Base-by-base conservation (phyloP, 345 rosid species). In the Pugionium cornutum region DNA sequence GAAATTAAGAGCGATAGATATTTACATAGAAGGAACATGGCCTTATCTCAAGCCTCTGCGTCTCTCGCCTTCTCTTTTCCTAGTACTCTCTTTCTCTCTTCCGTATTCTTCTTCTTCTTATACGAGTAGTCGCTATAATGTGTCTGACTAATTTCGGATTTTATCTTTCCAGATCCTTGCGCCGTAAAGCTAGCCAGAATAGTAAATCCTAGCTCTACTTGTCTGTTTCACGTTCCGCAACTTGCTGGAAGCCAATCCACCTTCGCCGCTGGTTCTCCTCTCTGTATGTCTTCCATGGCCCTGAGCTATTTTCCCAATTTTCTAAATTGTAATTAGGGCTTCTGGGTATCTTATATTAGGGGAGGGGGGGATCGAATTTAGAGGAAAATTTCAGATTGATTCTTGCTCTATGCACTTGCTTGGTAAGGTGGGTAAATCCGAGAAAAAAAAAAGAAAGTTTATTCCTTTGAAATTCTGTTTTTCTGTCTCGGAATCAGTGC, bases 201-300 rank as follows among this genome's bases (percentile, higher is more conserved):
- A 47, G 42, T 66, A 31, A 75, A 57, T 51, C 65, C 71, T 44
- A 35, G 37, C 7, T 62, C 45, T 26, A 30, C 67, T 58, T 58
- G 77, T 56, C 66, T 62, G n/a, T 45, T 76, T 58, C 82, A 75
- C 53, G 49, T 53, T 31, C 82, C 82, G 3, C 70, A 69, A 36
- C 74, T 72, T 48, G 58, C 76, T 4, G 64, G 72, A 57, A 46
- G 7, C 27, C 42, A 84, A 41, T 46, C 83, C 45, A 45, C 78
- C 52, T 89, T 91, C 59, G 82, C 82, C 27, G 69, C 96, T 50
- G 92, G 89, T 35, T 79, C 83, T 64, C 84, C 86, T 58, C 86
- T 87, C 26, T 62, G 92, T 87, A 77, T 45, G 34, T 51, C 4
- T 44, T 10, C 59, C 49, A n/a, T 32, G 27, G 2, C 36, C 10